Evolutionary conservation across 2,329 filamentous ascomycete species (phyloP), one percentile per base, ranked within the genome.

Genomic region (Colletotrichum higginsianum): DNA sequence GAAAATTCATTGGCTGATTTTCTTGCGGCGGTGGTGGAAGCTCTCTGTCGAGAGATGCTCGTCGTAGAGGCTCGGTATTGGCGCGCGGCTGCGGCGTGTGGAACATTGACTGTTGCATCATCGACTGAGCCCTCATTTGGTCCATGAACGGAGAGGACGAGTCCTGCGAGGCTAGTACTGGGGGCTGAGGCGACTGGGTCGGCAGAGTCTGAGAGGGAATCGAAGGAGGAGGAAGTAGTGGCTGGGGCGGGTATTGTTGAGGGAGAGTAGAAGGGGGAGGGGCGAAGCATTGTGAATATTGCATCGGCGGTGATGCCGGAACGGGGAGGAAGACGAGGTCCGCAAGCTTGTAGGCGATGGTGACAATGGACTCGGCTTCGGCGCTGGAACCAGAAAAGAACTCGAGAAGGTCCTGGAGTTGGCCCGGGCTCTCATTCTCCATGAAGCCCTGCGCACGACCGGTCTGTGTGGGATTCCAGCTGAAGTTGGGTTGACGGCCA

Each of bases 331-430:
- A 81, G 60, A 85, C 82, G 42, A 85, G 83, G 38, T 86, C 84
- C 23, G 87, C 88, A 67, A 89, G 80, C 40, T 89, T 87, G 76
- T 90, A 91, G 4, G 90, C 90, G 63, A 89, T 83, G 64, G 85
- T 84, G 15, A 90, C 88, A 55, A 92, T 85, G 74, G 84, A 86
- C 72, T 88, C 84, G 0, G 89, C 87, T 73, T 90, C 88, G 61
- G 87, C 84, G 60, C 85, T 86, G 44, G 87, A 84, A 47, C 88
- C 86, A 6, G 87, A 89, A 76, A 91, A 92, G 76, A 90, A 90
- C 76, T 92, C 90, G 35, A 92, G 84, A 9, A 90, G 85, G 75
- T 92, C 90, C 76, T 91, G 88, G 12, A 92, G 81, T 73, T 91
- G 88, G 15, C 90, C 89, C 9, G 87, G 87, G 71, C 86, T 89